phyloP scores from a whole-genome alignment of 352 stramenopile genomes.

The Phytopythium delawarense region DNA sequence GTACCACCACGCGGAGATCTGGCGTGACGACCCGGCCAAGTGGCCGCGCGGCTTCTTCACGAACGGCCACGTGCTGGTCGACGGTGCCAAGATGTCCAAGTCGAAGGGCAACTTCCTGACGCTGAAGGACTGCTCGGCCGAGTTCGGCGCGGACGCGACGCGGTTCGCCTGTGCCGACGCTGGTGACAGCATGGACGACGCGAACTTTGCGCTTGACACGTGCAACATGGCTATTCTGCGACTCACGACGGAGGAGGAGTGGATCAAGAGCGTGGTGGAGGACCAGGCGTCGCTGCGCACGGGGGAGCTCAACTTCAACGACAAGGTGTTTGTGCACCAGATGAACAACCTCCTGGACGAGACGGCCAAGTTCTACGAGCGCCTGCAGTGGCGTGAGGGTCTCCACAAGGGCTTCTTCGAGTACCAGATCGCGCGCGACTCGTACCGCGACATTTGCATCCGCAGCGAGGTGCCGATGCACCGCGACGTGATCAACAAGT shows the following conservation, averaged over 20 bases:
- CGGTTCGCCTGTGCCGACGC: conserved; percentile 98
- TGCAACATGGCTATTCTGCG: conserved; percentile 97
- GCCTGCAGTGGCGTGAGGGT: conserved; percentile 95
- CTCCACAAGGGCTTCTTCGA: conserved; percentile 98
- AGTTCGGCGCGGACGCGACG: conserved; percentile 96
- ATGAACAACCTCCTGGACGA: conserved; percentile 94
- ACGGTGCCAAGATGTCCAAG: conserved; percentile 99
- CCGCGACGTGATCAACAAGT: conserved; percentile 89
- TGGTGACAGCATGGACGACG: conserved; percentile 97
- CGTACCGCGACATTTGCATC: conserved; percentile 96
- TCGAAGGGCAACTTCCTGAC: conserved; percentile 99
- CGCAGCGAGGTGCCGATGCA: conserved; percentile 88
- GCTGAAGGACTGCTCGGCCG: conserved; percentile 95
- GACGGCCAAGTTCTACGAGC: conserved; percentile 86
- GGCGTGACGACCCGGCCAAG: conserved; percentile 95
- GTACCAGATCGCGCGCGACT: conserved; percentile 96
- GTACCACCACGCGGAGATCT: conserved; percentile 99
- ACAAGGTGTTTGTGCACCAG: conserved; percentile 96
- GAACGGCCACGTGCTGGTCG: conserved; percentile 97
- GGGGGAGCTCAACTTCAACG: conserved; percentile 86
- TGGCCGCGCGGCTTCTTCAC: conserved; percentile 98
- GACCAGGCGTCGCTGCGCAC: conserved; percentile 84
- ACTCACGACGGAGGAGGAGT: conserved; percentile 97
- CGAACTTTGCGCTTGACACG: conserved; percentile 98
- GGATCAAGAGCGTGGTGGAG: conserved; percentile 92